A percentile compares a stretch with the other conserved stretches of the same genome.
Evolutionary conservation across 2,329 filamentous ascomycete species (phyloP).

Genomic region (Anthostomella pinea): DNA sequence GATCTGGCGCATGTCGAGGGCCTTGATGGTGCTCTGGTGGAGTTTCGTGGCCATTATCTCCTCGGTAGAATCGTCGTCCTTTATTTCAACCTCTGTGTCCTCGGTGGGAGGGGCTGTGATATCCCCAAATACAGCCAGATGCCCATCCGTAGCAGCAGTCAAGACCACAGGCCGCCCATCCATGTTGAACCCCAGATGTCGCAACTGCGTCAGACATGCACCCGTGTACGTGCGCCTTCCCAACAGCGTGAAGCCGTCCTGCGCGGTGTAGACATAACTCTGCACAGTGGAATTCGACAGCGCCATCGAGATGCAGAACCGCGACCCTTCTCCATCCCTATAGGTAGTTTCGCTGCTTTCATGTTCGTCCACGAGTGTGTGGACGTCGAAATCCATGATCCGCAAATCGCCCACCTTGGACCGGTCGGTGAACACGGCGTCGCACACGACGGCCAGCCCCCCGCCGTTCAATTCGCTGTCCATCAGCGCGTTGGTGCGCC

Average conservation of each 20-base stretch:
- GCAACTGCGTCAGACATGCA: slow-evolving; percentile 70
- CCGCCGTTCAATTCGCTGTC: slow-evolving; percentile 46
- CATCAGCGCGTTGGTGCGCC: slow-evolving; percentile 62
- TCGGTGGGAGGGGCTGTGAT: slow-evolving; percentile 1
- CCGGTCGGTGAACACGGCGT: slow-evolving; percentile 52
- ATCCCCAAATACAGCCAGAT: slow-evolving; percentile 59
- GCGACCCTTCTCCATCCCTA: slow-evolving; percentile 5
- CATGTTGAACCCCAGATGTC: slow-evolving; percentile 36
- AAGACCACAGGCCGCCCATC: slow-evolving; percentile 43
- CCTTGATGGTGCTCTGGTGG: slow-evolving; percentile 82
- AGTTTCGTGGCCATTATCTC: slow-evolving; percentile 42
- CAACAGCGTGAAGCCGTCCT: slow-evolving; percentile 46
- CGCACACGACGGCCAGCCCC: slow-evolving; percentile 55
- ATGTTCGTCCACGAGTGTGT: slow-evolving; percentile 24
- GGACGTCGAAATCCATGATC: slow-evolving; percentile 74
- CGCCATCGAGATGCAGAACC: slow-evolving; percentile 64
- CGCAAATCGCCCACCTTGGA: slow-evolving; percentile 64
- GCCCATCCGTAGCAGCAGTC: slow-evolving; percentile 79
- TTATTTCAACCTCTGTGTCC: slow-evolving; percentile 1
- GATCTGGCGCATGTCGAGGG: slow-evolving; percentile 43
- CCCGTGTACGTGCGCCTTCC: slow-evolving; percentile 62
- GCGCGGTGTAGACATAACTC: slow-evolving; percentile 48
- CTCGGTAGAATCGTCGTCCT: too few species aligned
- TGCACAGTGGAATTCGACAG: slow-evolving; percentile 83
- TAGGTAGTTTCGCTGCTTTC: slow-evolving; percentile 20